Evolutionary conservation across 441 rosid genomes (phyloP).

Genomic region (Brassica hybrid): DNA sequence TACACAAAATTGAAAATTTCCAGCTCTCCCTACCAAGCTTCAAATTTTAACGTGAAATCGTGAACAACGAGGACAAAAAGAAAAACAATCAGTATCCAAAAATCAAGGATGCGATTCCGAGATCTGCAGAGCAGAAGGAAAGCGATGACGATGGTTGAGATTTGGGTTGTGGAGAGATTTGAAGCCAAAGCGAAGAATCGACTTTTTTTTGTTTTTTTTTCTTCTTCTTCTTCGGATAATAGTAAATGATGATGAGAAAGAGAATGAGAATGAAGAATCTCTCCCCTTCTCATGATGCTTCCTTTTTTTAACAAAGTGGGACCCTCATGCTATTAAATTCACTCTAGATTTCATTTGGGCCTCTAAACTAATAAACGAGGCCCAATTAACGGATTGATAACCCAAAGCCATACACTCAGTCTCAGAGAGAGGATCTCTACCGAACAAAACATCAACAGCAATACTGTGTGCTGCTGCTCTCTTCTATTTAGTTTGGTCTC

Average conservation of each 20-base stretch:
- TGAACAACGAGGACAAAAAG: not conserved
- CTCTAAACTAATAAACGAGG: not conserved
- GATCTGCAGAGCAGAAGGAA: conserved; percentile 27
- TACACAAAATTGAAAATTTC: no score
- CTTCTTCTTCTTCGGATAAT: not conserved
- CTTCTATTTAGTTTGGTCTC: conserved; percentile 18
- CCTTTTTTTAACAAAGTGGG: not conserved
- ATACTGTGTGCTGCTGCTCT: conserved; percentile 20
- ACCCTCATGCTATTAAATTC: not conserved
- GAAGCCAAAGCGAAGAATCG: conserved; percentile 42
- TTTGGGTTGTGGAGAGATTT: conserved; percentile 28
- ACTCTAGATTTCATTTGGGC: conserved; percentile 8
- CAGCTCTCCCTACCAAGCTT: no score
- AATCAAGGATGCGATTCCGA: conserved; percentile 33
- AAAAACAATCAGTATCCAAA: conserved; percentile 28
- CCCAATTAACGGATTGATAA: not conserved
- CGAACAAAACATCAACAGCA: conserved; percentile 7
- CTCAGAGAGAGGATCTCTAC: conserved; percentile 20
- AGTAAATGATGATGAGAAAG: not conserved
- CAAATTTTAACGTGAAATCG: conserved; percentile 11
- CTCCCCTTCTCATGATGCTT: not conserved
- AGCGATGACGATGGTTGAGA: conserved; percentile 20
- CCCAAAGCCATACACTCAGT: conserved; percentile 5
- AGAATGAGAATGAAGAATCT: not conserved
- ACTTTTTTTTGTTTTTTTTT: no score